phyloP scores from a whole-genome alignment of 1,284 basidiomycete genomes.

The Papiliotrema terrestris region DNA sequence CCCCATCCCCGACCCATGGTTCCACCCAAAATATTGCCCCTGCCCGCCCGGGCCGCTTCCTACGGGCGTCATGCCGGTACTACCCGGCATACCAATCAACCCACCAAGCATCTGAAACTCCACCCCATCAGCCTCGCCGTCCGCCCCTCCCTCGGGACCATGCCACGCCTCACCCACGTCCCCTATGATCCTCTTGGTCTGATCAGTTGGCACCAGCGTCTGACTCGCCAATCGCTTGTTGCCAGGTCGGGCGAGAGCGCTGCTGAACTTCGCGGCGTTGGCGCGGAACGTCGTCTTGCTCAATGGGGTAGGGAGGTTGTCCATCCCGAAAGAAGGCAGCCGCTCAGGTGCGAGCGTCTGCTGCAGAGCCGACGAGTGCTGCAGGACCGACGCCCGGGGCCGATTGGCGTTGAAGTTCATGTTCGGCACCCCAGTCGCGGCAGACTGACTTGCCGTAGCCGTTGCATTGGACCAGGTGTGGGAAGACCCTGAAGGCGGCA shows the following conservation, averaged over 20 bases:
- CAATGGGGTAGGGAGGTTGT: conserved; percentile 1
- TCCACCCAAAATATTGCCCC: too few relatives aligned
- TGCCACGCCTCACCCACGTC: background rate
- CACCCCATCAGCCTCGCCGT: too few relatives aligned
- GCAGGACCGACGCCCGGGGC: conserved; percentile 28
- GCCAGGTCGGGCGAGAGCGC: conserved; percentile 30
- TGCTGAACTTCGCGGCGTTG: conserved; percentile 8
- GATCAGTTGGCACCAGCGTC: conserved; percentile 33
- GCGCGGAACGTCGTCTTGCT: background rate
- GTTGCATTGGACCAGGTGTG: background rate
- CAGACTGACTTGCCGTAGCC: background rate
- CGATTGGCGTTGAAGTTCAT: conserved; percentile 6
- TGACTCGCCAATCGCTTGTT: conserved; percentile 47
- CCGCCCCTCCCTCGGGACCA: too few relatives aligned
- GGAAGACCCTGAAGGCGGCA: too few relatives aligned
- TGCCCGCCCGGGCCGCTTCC: too few relatives aligned
- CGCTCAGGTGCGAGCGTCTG: conserved; percentile 48
- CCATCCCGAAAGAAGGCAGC: conserved; percentile 34
- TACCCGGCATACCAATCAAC: too few relatives aligned
- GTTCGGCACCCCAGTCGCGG: background rate
- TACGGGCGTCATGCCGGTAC: too few relatives aligned
- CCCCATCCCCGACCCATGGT: too few relatives aligned
- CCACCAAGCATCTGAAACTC: too few relatives aligned
- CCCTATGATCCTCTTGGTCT: conserved; percentile 17
- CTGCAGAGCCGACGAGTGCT: conserved; percentile 30